Conservation (phyloP, 1,139 yeast species). For the Eremothecium sinecaudum region DNA sequence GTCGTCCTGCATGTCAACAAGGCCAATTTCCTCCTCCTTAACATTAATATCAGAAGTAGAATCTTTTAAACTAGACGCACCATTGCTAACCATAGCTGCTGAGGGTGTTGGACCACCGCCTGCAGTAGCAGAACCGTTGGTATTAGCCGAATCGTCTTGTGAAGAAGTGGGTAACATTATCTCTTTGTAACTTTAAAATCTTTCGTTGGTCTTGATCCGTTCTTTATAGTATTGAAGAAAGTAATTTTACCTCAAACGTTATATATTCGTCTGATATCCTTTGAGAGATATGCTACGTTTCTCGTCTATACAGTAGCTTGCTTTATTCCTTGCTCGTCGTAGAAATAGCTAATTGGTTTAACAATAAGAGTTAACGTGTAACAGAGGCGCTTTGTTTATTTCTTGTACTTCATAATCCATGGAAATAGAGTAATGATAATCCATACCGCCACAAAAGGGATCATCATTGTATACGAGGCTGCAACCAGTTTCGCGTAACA, state of each 20-base stretch:
- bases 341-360: neutral
- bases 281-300: neutral
- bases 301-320: neutral
- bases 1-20: constrained; percentile 3
- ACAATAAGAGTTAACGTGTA: neutral
- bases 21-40: constrained; percentile 5
- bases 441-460: neutral
- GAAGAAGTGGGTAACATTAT: constrained; percentile 2
- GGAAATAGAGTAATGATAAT: neutral
- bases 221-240: too few species aligned
- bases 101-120: constrained; percentile 3
- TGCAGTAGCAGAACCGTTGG: constrained; percentile 2
- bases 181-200: too few species aligned
- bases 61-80: constrained; percentile 3
- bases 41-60: constrained; percentile 4
- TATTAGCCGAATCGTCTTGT: constrained; percentile 5
- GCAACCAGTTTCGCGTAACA: too few species aligned
- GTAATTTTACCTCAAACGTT: too few species aligned
- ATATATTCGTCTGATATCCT: neutral
- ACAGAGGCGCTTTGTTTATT: neutral
- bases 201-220: too few species aligned
- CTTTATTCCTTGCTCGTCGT: neutral
- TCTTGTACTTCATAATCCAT: neutral
- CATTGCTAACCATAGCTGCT: constrained; percentile 2
- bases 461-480: too few species aligned